Percentiles rank a stretch among this genome's conserved stretches.
phyloP scores from a whole-genome alignment of 306 rosid genomes.

The Medicago ruthenica region DNA sequence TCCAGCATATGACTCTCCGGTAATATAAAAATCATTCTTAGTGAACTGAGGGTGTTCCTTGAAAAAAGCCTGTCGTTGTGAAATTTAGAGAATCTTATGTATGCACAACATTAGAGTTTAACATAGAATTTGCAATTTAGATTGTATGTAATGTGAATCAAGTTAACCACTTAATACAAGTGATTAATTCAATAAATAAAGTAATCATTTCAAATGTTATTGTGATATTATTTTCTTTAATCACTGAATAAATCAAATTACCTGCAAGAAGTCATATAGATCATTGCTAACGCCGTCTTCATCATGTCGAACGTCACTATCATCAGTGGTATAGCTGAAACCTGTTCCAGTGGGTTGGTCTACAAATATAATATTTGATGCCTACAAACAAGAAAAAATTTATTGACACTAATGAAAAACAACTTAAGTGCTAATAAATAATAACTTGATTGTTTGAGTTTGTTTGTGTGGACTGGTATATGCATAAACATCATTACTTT shows the following conservation, averaged over 20 bases:
- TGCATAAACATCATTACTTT: no score
- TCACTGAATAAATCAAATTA: constrained; percentile 27
- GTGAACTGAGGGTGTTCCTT: constrained; percentile 65
- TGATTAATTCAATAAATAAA: not conserved
- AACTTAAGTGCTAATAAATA: no score
- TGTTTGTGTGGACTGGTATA: no score
- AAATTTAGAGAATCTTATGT: constrained; percentile 5
- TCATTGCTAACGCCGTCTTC: constrained; percentile 89
- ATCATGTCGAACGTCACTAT: constrained; percentile 70
- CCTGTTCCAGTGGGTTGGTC: constrained; percentile 98
- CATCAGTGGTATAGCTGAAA: constrained; percentile 79
- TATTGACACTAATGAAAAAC: no score
- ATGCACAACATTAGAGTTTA: not conserved
- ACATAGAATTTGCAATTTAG: no score
- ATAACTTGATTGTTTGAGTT: no score
- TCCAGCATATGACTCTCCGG: constrained; percentile 96
- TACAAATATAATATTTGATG: constrained; percentile 79
- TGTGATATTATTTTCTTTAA: not conserved
- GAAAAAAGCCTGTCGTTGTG: constrained; percentile 73
- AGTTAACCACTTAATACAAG: no score
- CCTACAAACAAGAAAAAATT: constrained; percentile 51
- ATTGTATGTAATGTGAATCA: no score
- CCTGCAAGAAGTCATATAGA: constrained; percentile 92
- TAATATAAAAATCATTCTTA: constrained; percentile 81
- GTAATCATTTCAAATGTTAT: not conserved